Conservation (phyloP, 306 rosid genomes). For the Hylodesmum podocarpum region DNA sequence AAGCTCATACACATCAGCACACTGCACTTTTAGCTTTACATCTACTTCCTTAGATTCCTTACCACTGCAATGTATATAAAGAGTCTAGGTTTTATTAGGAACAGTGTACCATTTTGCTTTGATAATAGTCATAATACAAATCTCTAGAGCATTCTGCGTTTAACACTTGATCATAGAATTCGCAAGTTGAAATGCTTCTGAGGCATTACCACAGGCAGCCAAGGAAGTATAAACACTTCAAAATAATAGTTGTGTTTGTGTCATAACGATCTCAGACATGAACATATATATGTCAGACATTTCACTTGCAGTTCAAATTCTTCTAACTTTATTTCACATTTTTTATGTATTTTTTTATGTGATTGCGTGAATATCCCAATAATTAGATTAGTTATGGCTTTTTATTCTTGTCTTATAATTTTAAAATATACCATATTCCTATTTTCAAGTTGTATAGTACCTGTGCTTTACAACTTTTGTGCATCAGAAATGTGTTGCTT, state of each 20-base stretch:
- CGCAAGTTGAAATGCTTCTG: conserved; percentile 14
- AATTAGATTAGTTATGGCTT: not conserved
- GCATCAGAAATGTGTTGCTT: not conserved
- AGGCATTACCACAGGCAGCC: not conserved
- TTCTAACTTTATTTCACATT: not conserved
- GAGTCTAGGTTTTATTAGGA: not conserved
- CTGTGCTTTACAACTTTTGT: not conserved
- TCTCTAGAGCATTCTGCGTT: not conserved
- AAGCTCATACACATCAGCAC: not conserved
- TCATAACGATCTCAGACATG: not conserved
- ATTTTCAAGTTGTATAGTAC: not conserved
- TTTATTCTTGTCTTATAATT: not conserved
- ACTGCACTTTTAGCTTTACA: not conserved
- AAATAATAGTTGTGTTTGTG: not conserved
- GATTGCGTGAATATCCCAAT: not conserved
- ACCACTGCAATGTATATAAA: conserved; percentile 3
- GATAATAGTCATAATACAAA: not conserved
- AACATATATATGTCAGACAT: not conserved
- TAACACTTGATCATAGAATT: not conserved
- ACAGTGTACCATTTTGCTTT: not conserved
- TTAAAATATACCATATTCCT: not conserved
- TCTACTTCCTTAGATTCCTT: not conserved
- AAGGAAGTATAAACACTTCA: not conserved
- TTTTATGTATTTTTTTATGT: not conserved
- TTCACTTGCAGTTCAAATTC: not conserved